A percentile compares a stretch with the other conserved stretches of the same genome.
These are phyloP conservation scores for Postia placenta DNA, from an alignment of 768 basidiomycete genomes.

Conservation along the genomic window DNA sequence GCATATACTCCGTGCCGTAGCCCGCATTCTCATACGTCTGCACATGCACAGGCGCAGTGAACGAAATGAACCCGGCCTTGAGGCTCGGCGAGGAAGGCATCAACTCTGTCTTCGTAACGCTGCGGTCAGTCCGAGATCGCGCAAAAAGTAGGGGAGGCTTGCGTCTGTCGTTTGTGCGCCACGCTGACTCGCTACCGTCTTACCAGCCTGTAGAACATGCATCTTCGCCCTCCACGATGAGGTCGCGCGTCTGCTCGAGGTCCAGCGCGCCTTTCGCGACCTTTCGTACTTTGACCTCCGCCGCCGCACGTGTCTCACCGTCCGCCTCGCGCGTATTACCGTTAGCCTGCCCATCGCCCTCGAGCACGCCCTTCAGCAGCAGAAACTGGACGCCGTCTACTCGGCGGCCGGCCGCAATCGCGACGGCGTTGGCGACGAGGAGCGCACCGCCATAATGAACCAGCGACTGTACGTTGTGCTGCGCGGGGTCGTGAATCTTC, in stretches of 20 bases:
- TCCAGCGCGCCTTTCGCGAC: conserved; percentile 69
- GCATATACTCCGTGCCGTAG: conserved; percentile 21
- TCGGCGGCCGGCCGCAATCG: conserved; percentile 11
- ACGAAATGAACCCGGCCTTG: conserved; percentile 75
- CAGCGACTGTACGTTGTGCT: conserved; percentile 54
- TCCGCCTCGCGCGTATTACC: conserved; percentile 73
- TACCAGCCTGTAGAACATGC: conserved; percentile 67
- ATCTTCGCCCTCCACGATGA: conserved; percentile 67
- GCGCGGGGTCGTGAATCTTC: conserved; percentile 51
- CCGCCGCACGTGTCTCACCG: conserved; percentile 67
- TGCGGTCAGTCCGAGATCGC: conserved; percentile 67
- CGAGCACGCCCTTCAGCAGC: conserved; percentile 56
- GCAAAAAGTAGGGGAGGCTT: conserved; percentile 50
- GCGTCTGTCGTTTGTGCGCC: neutral
- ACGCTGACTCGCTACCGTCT: neutral
- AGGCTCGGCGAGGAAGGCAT: conserved; percentile 76
- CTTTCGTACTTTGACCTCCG: conserved; percentile 75
- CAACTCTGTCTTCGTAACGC: conserved; percentile 62
- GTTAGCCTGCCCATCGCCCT: conserved; percentile 69
- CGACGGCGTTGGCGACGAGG: conserved; percentile 12
- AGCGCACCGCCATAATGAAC: conserved; percentile 39
- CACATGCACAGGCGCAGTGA: conserved; percentile 52
- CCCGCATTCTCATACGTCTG: neutral
- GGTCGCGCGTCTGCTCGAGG: conserved; percentile 72
- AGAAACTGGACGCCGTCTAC: conserved; percentile 18